A percentile compares a stretch with the other conserved stretches of the same genome.
Evolutionary conservation across 176 grass and related monocot genomes (phyloP).

Genomic region (Ensete ventricosum): DNA sequence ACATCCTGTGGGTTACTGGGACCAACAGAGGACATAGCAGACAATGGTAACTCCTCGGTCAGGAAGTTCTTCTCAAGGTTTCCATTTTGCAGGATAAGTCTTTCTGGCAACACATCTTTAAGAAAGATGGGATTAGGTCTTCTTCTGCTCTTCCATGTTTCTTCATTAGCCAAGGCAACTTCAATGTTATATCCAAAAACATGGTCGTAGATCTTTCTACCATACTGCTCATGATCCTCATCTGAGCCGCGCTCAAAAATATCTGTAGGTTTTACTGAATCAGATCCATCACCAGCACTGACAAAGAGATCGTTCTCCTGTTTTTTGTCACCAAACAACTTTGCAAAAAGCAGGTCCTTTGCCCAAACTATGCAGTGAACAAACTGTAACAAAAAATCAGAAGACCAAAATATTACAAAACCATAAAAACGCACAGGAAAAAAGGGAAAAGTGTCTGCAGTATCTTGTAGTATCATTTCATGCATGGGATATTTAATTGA

Average conservation of each 20-base stretch:
- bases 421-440: background rate
- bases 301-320: slow-evolving; percentile 97
- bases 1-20: slow-evolving; percentile 86
- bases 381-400: slow-evolving; percentile 41
- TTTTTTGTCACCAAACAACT: slow-evolving; percentile 87
- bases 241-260: slow-evolving; percentile 49
- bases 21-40: slow-evolving; percentile 65
- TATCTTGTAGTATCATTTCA: background rate
- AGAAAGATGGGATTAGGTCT: slow-evolving; percentile 61
- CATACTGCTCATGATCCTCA: slow-evolving; percentile 70
- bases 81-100: slow-evolving; percentile 45
- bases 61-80: slow-evolving; percentile 15
- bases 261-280: slow-evolving; percentile 31
- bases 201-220: slow-evolving; percentile 72
- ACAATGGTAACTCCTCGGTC: slow-evolving; percentile 27
- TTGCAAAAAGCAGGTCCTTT: slow-evolving; percentile 96
- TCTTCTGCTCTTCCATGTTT: slow-evolving; percentile 87
- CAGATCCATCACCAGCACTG: slow-evolving; percentile 43
- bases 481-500: background rate
- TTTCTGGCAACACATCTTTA: slow-evolving; percentile 44
- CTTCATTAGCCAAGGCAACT: slow-evolving; percentile 64
- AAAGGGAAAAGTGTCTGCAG: background rate
- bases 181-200: slow-evolving; percentile 91
- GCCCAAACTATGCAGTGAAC: slow-evolving; percentile 98
- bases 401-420: background rate